Percentiles rank a stretch among this genome's conserved stretches.
These are phyloP conservation scores for Drechslerella dactyloides DNA, from an alignment of 2,329 filamentous ascomycete genomes.

Conservation along the genomic window DNA sequence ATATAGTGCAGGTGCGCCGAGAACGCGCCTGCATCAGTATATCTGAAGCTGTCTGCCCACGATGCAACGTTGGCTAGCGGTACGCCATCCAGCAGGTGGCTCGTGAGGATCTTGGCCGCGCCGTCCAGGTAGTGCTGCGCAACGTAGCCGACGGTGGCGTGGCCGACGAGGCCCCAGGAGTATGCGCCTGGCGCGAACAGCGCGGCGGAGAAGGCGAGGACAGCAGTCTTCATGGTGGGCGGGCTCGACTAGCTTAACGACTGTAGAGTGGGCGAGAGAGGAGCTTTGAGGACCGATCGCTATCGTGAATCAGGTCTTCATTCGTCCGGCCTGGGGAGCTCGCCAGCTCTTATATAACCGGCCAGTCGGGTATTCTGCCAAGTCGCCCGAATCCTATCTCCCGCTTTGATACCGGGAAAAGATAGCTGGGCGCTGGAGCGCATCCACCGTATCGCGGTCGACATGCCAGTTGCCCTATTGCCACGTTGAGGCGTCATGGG, in stretches of 20 bases:
- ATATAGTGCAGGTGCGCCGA: constrained; percentile 71
- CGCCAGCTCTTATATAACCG: constrained; percentile 33
- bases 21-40: constrained; percentile 68
- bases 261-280: neutral
- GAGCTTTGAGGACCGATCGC: neutral
- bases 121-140: constrained; percentile 52
- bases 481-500: constrained; percentile 11
- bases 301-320: neutral
- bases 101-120: constrained; percentile 58
- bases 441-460: constrained; percentile 17
- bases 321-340: neutral
- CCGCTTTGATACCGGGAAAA: constrained; percentile 21
- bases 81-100: constrained; percentile 64
- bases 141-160: constrained; percentile 51
- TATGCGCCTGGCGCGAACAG: constrained; percentile 39
- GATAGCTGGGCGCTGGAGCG: constrained; percentile 24
- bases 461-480: constrained; percentile 10
- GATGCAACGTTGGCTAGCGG: constrained; percentile 67
- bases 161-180: constrained; percentile 50
- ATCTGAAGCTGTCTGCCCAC: constrained; percentile 68
- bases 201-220: constrained; percentile 23
- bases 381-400: constrained; percentile 12
- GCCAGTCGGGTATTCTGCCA: constrained; percentile 10
- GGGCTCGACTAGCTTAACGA: constrained; percentile 1
- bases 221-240: constrained; percentile 51